These are phyloP conservation scores for Pseudogymnoascus sp. DNA, from an alignment of 2,329 filamentous ascomycete species.

Conservation along the genomic window DNA sequence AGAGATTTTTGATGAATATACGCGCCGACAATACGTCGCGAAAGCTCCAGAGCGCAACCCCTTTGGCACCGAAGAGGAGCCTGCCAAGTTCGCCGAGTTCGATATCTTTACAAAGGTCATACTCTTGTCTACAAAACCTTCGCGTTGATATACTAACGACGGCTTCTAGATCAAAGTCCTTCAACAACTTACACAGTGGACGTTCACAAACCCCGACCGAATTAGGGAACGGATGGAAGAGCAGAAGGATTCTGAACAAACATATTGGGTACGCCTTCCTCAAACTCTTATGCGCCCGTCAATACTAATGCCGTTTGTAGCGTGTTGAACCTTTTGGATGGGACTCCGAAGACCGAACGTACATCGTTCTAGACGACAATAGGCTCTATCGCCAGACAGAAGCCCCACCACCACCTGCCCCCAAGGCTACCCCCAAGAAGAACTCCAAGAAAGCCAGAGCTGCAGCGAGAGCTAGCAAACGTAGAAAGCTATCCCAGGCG, in stretches of 20 bases:
- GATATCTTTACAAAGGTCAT: constrained; percentile 71
- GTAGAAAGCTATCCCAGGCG: constrained; percentile 52
- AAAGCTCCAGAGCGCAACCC: constrained; percentile 76
- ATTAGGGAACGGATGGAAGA: constrained; percentile 82
- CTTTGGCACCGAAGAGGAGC: constrained; percentile 69
- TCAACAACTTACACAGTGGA: constrained; percentile 84
- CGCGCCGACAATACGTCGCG: constrained; percentile 77
- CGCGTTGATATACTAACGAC: neutral
- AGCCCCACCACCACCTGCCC: constrained; percentile 51
- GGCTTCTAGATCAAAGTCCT: constrained; percentile 59
- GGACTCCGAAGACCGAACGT: constrained; percentile 78
- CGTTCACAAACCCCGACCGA: constrained; percentile 77
- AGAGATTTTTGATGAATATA: constrained; percentile 90
- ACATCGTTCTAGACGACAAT: constrained; percentile 91
- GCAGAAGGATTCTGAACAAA: constrained; percentile 72
- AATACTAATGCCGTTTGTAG: constrained; percentile 31
- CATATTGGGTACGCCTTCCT: constrained; percentile 62
- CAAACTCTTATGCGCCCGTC: neutral
- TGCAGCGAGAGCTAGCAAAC: constrained; percentile 61
- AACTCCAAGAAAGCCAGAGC: constrained; percentile 61
- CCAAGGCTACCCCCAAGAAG: constrained; percentile 53
- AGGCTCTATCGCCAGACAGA: constrained; percentile 86
- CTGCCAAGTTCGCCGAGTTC: constrained; percentile 70
- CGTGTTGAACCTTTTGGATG: constrained; percentile 79
- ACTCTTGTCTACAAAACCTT: constrained; percentile 25